Base-by-base conservation (phyloP, 2,329 filamentous ascomycete genomes). In the Aspergillus vadensis region DNA sequence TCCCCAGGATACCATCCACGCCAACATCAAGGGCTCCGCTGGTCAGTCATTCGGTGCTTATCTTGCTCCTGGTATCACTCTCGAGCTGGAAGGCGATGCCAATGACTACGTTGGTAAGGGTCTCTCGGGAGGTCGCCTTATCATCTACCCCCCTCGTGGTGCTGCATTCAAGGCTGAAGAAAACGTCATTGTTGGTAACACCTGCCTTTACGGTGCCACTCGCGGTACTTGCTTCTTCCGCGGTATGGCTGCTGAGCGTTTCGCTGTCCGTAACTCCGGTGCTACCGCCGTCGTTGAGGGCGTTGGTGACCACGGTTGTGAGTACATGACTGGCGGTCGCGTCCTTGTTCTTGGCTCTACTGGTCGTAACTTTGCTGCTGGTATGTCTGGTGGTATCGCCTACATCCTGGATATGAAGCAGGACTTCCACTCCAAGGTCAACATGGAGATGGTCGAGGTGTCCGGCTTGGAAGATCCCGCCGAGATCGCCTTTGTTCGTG, bases 21-120 rank as follows among this genome's bases (percentile, higher is more conserved):
- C 92, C 75, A 97, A 97, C 74, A 95, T 97, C 76, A 93, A 95
- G 83, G 94, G 94, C 48, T 97, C 94, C 58, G 94, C 94, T 67
- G 94, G 94, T 70, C 94, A 98, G 78, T 97, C 94, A 1, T 98
- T 98, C 71, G 94, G 94, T 81, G 93, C 93, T 54, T 97, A 90
- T 83, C 85, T 97, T 60, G 93, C 94, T 49, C 91, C 93, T 63
- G 94, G 94, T 85, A 88, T 97, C 49, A 98, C 94, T 1, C 82
- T 98, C 50, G 94, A 98, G 79, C 87, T 98, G 41, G 94, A 98
- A 80, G 94, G 94, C 79, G 94, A 98, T 75, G 83, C 92, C 74
- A 98, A 98, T 77, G 94, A 98, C 76, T 98, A 97, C 70, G 93
- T 98, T 58, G 94, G 94, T 68, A 98, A 98, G 83, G 92, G 93